phyloP scores from a whole-genome alignment of 169 alveolate genomes.

The Condylostoma magnum region DNA sequence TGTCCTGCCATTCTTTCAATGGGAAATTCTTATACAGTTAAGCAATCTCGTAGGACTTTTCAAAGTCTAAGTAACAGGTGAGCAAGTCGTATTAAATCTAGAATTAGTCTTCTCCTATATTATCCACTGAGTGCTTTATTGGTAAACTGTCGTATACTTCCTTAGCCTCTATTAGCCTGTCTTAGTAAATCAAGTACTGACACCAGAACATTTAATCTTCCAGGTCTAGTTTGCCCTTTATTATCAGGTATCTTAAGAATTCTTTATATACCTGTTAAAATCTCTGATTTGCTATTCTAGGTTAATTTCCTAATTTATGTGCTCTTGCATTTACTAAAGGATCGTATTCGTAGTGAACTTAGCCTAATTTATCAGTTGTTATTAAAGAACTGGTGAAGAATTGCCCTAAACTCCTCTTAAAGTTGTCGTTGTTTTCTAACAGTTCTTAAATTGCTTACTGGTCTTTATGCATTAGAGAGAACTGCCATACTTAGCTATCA shows the following conservation, averaged over 20 bases:
- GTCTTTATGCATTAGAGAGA: constrained; percentile 53
- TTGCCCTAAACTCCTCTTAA: neutral
- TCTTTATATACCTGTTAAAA: constrained; percentile 1
- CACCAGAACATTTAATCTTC: neutral
- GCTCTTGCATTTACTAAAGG: constrained; percentile 27
- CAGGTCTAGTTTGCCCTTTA: neutral
- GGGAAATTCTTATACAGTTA: constrained; percentile 1
- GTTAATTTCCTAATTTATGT: constrained; percentile 1
- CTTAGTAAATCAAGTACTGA: constrained; percentile 11
- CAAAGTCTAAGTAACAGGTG: neutral
- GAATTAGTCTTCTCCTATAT: neutral
- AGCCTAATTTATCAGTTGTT: too few relatives aligned
- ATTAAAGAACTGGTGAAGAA: too few relatives aligned
- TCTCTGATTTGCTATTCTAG: neutral
- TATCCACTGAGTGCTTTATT: neutral
- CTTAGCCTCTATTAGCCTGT: neutral
- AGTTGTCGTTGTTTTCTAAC: constrained; percentile 8
- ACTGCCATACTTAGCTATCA: constrained; percentile 54
- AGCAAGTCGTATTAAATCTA: constrained; percentile 17
- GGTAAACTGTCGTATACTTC: neutral
- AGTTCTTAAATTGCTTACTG: constrained; percentile 42
- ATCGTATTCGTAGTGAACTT: neutral
- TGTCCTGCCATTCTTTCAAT: neutral
- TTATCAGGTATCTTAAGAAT: neutral
- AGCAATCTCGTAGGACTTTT: neutral